These are phyloP conservation scores for Trapa incisa DNA, from an alignment of 345 rosid genomes.

Conservation along the genomic window DNA sequence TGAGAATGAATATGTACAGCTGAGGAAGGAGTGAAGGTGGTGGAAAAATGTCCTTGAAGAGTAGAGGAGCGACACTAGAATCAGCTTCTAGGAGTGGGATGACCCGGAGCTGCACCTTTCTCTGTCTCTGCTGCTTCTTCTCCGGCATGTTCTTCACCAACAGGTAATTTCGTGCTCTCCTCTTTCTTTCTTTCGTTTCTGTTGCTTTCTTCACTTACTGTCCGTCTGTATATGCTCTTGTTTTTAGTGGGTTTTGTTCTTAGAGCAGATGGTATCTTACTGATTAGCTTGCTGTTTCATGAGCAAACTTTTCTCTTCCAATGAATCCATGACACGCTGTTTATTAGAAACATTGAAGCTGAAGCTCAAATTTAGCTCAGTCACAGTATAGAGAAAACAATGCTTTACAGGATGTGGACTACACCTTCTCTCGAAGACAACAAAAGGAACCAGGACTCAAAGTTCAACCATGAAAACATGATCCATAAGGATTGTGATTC, in stretches of 20 bases:
- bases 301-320: neutral
- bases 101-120: conserved; percentile 41
- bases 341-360: no score
- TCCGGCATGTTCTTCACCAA: conserved; percentile 76
- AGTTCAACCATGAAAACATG: neutral
- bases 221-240: neutral
- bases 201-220: conserved; percentile 1
- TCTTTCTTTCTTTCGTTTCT: conserved; percentile 3
- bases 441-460: neutral
- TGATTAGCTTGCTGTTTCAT: neutral
- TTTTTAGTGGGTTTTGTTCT: neutral
- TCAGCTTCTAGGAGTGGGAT: conserved; percentile 26
- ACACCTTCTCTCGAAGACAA: neutral
- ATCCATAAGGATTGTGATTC: neutral
- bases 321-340: neutral
- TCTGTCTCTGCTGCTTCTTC: conserved; percentile 60
- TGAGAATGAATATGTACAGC: neutral
- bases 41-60: conserved; percentile 48
- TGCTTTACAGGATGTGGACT: conserved; percentile 11
- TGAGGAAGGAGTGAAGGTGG: neutral
- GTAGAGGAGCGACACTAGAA: conserved; percentile 26
- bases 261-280: neutral
- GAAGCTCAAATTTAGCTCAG: no score
- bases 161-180: conserved; percentile 27
- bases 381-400: neutral